phyloP scores from a whole-genome alignment of 2,329 filamentous ascomycete species.

The Fusarium camptoceras region DNA sequence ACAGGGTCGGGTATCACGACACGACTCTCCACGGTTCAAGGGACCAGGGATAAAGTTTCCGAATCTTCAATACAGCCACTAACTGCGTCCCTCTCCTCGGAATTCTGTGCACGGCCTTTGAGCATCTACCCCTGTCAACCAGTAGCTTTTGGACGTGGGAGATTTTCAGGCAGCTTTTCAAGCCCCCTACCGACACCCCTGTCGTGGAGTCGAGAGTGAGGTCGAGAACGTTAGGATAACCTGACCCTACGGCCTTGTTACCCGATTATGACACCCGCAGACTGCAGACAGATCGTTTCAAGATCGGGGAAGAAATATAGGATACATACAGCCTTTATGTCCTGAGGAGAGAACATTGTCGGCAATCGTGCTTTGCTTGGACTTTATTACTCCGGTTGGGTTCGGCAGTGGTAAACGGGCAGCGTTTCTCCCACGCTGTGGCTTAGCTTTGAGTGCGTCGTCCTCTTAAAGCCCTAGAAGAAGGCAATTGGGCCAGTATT shows the following conservation, averaged over 20 bases:
- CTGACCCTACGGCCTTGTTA: background rate
- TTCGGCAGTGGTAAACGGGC: constrained; percentile 16
- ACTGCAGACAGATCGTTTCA: constrained; percentile 5
- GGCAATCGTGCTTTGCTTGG: constrained; percentile 12
- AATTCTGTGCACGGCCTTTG: background rate
- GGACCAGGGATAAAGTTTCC: constrained; percentile 26
- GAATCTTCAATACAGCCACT: constrained; percentile 7
- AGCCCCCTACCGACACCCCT: constrained; percentile 17
- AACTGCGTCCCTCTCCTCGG: constrained; percentile 5
- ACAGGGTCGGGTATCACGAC: constrained; percentile 5
- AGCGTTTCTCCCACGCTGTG: constrained; percentile 13
- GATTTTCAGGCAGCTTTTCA: constrained; percentile 1
- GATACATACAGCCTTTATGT: background rate
- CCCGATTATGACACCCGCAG: constrained; percentile 21
- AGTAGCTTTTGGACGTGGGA: background rate
- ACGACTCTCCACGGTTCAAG: background rate
- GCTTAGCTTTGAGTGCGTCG: background rate
- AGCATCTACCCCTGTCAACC: background rate
- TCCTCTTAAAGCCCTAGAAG: background rate
- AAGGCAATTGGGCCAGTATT: constrained; percentile 12
- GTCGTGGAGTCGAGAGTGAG: constrained; percentile 22
- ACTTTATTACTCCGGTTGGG: background rate
- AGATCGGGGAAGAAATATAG: constrained; percentile 24
- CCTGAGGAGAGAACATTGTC: background rate
- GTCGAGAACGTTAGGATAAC: constrained; percentile 33